A percentile compares a stretch with the other conserved stretches of the same genome.
Evolutionary conservation across 139 green algal genomes (phyloP).

Genomic region (Chlamydomonas incerta): DNA sequence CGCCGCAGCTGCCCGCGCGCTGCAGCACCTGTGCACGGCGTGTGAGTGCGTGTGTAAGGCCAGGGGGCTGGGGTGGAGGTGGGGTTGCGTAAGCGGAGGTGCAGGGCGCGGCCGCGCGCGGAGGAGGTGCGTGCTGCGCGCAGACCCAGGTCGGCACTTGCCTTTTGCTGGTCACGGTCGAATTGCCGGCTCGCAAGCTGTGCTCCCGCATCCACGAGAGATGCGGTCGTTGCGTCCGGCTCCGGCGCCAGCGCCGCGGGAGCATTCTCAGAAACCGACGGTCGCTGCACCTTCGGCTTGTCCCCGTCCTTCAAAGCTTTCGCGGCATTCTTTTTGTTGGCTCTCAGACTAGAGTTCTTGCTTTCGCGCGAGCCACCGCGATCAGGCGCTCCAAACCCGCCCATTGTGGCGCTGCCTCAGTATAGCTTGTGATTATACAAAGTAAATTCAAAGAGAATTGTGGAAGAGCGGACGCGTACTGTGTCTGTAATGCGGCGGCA

Average conservation of each 20-base stretch:
- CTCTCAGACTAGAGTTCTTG: conserved; percentile 11
- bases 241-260: not conserved
- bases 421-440: no score
- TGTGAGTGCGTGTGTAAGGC: not conserved
- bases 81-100: not conserved
- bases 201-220: not conserved
- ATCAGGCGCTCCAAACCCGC: conserved; percentile 24
- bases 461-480: no score
- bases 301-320: conserved; percentile 7
- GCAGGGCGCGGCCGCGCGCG: no score
- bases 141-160: no score
- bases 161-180: conserved; percentile 40
- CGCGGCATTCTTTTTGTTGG: conserved; percentile 10
- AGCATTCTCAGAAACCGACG: not conserved
- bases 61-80: not conserved
- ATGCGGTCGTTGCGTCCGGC: not conserved
- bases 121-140: no score
- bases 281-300: not conserved
- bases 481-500: no score
- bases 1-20: conserved; percentile 30
- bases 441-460: no score
- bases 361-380: conserved; percentile 14
- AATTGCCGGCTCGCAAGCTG: conserved; percentile 31
- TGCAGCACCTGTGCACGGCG: conserved; percentile 33
- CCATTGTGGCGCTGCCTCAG: conserved; percentile 16